A percentile compares a stretch with the other conserved stretches of the same genome.
Conservation (phyloP, 108 stramenopile genomes). For the Cyclotella sp. region DNA sequence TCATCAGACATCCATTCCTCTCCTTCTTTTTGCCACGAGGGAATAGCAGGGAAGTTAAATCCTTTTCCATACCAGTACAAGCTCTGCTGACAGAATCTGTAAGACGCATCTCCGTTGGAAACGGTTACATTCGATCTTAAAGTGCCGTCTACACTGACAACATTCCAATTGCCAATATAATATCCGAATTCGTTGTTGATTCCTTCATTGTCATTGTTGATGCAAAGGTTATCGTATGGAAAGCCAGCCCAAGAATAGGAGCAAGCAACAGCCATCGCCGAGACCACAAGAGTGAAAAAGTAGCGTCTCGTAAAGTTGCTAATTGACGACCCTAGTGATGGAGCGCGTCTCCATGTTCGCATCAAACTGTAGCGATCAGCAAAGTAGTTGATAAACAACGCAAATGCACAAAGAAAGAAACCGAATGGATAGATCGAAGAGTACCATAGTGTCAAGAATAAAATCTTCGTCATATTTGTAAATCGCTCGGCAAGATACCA, state of each 20-base stretch:
- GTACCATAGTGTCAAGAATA: slow-evolving; percentile 1
- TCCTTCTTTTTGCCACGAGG: not conserved
- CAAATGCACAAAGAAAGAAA: not conserved
- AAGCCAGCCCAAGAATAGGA: slow-evolving; percentile 3
- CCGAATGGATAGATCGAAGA: not conserved
- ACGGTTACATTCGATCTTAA: not conserved
- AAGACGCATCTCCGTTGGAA: not conserved
- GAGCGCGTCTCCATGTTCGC: not conserved
- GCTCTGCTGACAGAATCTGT: not conserved
- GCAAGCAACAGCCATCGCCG: not conserved
- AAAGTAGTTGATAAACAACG: not conserved
- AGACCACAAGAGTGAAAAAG: not conserved
- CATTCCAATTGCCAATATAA: not conserved
- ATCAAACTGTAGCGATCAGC: not conserved
- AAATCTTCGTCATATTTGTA: not conserved
- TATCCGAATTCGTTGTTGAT: not conserved
- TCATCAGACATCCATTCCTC: slow-evolving; percentile 7
- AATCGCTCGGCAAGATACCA: not conserved
- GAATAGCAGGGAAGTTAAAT: not conserved
- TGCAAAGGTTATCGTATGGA: not conserved
- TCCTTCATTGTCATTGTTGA: not conserved
- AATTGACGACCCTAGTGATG: not conserved
- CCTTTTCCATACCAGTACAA: not conserved
- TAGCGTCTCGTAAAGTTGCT: not conserved
- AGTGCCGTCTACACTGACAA: not conserved